Evolutionary conservation across 805 yeast species (phyloP).

Genomic region (Saccharomyces cerevisiae): DNA sequence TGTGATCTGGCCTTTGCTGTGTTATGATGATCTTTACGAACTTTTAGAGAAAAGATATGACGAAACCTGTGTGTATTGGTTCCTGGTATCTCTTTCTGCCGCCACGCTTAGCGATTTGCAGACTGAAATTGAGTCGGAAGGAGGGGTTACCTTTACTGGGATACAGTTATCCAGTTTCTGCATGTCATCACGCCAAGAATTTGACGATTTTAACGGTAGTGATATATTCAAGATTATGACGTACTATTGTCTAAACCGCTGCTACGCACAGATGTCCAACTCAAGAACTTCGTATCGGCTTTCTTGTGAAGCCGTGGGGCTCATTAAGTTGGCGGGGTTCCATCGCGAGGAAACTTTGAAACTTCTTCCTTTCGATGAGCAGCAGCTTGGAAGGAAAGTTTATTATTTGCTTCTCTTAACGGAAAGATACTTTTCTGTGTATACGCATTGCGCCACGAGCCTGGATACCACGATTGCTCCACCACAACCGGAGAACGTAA

Average conservation of each 20-base stretch:
- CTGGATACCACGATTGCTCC: background rate
- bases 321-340: background rate
- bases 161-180: slow-evolving; percentile 39
- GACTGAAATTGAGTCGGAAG: slow-evolving; percentile 67
- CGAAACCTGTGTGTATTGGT: background rate
- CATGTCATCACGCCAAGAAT: slow-evolving; percentile 90
- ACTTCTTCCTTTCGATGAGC: background rate
- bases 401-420: background rate
- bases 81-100: background rate
- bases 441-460: background rate
- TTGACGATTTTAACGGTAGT: slow-evolving; percentile 44
- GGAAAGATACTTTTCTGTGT: background rate
- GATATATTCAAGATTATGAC: background rate
- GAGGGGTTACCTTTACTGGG: slow-evolving; percentile 71
- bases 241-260: background rate
- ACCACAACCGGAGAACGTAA: background rate
- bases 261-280: background rate
- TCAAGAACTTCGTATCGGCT: background rate
- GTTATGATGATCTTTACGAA: background rate
- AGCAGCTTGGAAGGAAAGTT: background rate
- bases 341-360: background rate
- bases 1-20: background rate
- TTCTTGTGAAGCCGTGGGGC: background rate
- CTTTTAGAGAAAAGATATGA: background rate
- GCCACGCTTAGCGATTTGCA: slow-evolving; percentile 42